Evolutionary conservation across 169 alveolate genomes (phyloP).

Genomic region (Plasmodium sp.): DNA sequence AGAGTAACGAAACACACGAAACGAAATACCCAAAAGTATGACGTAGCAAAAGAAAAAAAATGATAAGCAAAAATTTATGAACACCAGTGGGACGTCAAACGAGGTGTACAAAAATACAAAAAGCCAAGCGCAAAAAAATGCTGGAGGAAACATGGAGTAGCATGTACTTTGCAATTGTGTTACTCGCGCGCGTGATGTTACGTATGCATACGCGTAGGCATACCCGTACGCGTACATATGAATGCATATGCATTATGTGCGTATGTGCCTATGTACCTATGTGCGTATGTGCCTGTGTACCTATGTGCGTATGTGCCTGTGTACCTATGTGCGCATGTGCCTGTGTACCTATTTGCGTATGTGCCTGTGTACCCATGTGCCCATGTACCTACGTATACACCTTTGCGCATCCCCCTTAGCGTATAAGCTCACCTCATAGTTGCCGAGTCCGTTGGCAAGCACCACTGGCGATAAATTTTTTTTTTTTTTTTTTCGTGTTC

Average conservation of each 20-base stretch:
- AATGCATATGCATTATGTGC: not conserved
- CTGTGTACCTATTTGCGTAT: not conserved
- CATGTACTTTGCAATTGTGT: not conserved
- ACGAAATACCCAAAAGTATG: not conserved
- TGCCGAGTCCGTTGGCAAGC: not conserved
- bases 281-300: not conserved
- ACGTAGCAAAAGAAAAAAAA: not conserved
- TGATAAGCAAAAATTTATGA: not conserved
- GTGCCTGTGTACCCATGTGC: not conserved
- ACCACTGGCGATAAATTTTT: not conserved
- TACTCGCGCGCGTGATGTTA: not conserved
- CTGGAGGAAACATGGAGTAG: not conserved
- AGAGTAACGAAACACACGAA: not conserved
- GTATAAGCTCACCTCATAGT: not conserved
- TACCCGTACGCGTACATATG: not conserved
- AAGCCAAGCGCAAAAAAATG: not conserved
- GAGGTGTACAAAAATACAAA: not conserved
- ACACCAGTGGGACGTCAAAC: not conserved
- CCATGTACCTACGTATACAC: not conserved
- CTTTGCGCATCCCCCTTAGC: not conserved
- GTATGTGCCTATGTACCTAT: not conserved
- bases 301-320: too few species aligned
- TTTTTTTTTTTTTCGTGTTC: not conserved
- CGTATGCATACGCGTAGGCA: constrained; percentile 5
- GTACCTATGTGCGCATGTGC: not conserved